Conservation (phyloP, 495 filamentous ascomycete species). For the Hypoxylon rickii region DNA sequence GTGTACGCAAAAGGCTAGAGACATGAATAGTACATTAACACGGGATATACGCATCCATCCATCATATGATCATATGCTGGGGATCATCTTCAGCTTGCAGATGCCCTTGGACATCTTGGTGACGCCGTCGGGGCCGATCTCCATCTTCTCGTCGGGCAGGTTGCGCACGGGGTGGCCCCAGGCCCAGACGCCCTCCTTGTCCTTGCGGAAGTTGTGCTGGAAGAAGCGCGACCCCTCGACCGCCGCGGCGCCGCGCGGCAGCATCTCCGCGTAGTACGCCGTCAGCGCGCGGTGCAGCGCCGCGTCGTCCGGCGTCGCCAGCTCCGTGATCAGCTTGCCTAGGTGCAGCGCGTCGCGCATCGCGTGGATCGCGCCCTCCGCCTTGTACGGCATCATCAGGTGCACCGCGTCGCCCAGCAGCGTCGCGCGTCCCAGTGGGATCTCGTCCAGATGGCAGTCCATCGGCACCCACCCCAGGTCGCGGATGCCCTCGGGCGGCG, state of each 20-base stretch:
- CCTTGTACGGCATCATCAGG: slow-evolving; percentile 58
- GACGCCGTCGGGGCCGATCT: slow-evolving; percentile 27
- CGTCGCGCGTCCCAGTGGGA: slow-evolving; percentile 44
- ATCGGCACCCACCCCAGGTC: slow-evolving; percentile 26
- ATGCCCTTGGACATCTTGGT: slow-evolving; percentile 23
- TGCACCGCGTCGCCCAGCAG: slow-evolving; percentile 59
- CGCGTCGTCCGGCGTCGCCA: slow-evolving; percentile 24
- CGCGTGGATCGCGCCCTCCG: slow-evolving; percentile 29
- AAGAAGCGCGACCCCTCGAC: slow-evolving; percentile 25
- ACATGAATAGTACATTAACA: no score
- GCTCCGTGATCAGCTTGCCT: slow-evolving; percentile 16
- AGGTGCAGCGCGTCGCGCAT: slow-evolving; percentile 30
- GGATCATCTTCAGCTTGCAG: slow-evolving; percentile 26
- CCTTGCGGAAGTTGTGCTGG: slow-evolving; percentile 26
- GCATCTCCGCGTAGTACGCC: slow-evolving; percentile 28
- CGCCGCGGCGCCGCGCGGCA: slow-evolving; percentile 26
- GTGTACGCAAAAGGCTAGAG: not conserved
- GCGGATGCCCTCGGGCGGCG: slow-evolving; percentile 19
- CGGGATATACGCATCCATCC: no score
- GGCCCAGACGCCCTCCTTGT: slow-evolving; percentile 16
- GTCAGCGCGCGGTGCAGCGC: slow-evolving; percentile 19
- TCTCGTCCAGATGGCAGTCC: slow-evolving; percentile 31
- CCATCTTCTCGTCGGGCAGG: slow-evolving; percentile 27
- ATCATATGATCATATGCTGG: slow-evolving; percentile 21
- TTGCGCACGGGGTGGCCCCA: slow-evolving; percentile 29